Evolutionary conservation across 208 protist genomes (phyloP), one percentile per base, ranked within the genome.

Genomic region (Leishmania guyanensis): DNA sequence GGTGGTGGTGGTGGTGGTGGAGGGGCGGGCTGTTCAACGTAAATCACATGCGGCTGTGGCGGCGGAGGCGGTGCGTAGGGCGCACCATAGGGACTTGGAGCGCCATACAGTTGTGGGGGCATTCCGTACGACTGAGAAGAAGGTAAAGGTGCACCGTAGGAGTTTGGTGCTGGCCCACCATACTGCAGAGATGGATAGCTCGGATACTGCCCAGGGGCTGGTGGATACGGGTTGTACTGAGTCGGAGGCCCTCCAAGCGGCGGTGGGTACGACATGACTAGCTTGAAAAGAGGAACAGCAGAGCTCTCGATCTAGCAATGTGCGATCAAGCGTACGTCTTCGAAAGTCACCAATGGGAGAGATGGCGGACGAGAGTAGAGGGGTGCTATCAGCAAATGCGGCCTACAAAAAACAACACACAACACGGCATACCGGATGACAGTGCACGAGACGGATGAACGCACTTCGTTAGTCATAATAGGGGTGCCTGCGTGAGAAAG

Each of bases 11-110:
- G 70, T 6, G 70, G 70, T 51, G 39, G 70, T 51, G 70, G 39
- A 16, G 70, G 70, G 17, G 70, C 70, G 6, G 33, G 70, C 22
- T 58, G 70, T 22, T 75, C 22, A n/a, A 75, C 22, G 46, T 56
- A 75, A 51, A 75, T 58, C 22, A 75, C 39, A 0, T 75, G 70
- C 46, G 70, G 70, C 46, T 75, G 70, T 29, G 26, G 39, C 14
- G 70, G 70, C 14, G 70, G 70, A 17, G 70, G 70, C 10, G 70
- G 70, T 75, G 5, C 39, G 39, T 46, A 46, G 46, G 70, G 17
- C 8, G 22, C 70, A 22, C 39, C 70, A 75, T 75, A 75, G 16
- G 48, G 22, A 33, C 22, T 33, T 22, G 46, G 46, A 39, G 22
- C 22, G 17, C 66, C 33, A 33, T 48, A 71, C 66, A 12, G 66